phyloP scores from a whole-genome alignment of 2,329 filamentous ascomycete genomes.

The Clarireedia hainanense region DNA sequence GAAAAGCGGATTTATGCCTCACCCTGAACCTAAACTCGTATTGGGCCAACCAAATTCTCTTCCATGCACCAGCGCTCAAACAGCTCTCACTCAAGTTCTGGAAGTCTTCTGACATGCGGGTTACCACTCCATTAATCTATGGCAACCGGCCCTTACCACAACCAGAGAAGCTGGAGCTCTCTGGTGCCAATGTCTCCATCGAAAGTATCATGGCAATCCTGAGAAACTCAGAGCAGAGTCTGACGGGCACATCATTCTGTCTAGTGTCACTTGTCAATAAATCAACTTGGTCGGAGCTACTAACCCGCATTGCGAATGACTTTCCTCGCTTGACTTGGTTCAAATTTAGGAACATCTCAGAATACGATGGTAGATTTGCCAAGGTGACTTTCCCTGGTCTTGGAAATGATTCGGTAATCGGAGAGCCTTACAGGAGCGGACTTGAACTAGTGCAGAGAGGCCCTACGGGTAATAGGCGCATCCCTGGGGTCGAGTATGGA shows the following conservation, averaged over 20 bases:
- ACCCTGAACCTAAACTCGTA: constrained; percentile 3
- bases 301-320: constrained; percentile 6
- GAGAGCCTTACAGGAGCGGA: constrained; percentile 8
- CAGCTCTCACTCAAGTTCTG: constrained; percentile 10
- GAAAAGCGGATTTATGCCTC: constrained; percentile 6
- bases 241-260: constrained; percentile 4
- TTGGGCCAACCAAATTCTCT: constrained; percentile 8
- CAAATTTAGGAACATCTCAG: constrained; percentile 3
- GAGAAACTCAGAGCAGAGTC: constrained; percentile 71
- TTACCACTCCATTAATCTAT: constrained; percentile 1
- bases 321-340: constrained; percentile 9
- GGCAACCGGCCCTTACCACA: neutral
- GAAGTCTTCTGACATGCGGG: neutral
- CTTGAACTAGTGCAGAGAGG: constrained; percentile 4
- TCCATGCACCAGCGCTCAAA: constrained; percentile 10
- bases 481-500: constrained; percentile 4
- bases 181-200: neutral
- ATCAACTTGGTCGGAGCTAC: constrained; percentile 10
- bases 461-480: constrained; percentile 6
- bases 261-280: neutral
- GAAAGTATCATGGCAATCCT: constrained; percentile 65
- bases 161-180: constrained; percentile 5
- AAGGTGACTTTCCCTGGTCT: constrained; percentile 2
- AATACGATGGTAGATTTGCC: neutral
- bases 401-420: constrained; percentile 5